phyloP scores from a whole-genome alignment of 495 filamentous ascomycete species.

The Rostrohypoxylon terebratum region DNA sequence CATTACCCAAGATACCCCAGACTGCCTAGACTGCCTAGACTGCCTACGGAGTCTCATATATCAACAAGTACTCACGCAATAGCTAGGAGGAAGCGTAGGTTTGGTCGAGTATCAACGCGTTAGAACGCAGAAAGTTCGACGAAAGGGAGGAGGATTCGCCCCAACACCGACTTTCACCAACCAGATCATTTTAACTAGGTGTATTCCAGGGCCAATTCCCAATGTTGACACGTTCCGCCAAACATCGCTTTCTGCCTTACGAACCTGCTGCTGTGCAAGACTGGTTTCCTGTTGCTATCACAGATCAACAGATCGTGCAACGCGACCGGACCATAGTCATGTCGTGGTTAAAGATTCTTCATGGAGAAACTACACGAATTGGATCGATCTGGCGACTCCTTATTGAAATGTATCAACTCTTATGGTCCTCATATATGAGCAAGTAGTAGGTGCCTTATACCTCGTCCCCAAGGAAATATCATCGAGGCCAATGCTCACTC shows the following conservation, averaged over 20 bases:
- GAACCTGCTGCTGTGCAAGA: conserved; percentile 4
- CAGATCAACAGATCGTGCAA: neutral
- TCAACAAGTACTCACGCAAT: conserved; percentile 8
- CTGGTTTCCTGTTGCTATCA: conserved; percentile 8
- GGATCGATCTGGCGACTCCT: neutral
- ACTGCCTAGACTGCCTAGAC: neutral
- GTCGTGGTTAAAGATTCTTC: too few relatives aligned
- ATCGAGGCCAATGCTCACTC: too few relatives aligned
- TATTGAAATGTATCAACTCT: too few relatives aligned
- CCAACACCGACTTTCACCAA: too few relatives aligned
- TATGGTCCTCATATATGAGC: too few relatives aligned
- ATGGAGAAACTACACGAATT: neutral
- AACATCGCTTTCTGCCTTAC: neutral
- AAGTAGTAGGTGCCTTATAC: too few relatives aligned
- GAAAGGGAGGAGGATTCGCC: neutral
- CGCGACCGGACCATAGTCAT: conserved; percentile 2
- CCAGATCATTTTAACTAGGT: too few relatives aligned
- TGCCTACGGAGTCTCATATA: neutral
- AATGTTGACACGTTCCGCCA: neutral
- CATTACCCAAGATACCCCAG: too few relatives aligned
- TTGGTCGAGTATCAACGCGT: conserved; percentile 3
- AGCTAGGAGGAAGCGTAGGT: neutral
- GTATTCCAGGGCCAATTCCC: neutral
- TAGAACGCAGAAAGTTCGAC: neutral
- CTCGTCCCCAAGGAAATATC: too few relatives aligned